A percentile compares a stretch with the other conserved stretches of the same genome.
phyloP scores from a whole-genome alignment of 257 asterid genomes.

The Echium plantagineum region DNA sequence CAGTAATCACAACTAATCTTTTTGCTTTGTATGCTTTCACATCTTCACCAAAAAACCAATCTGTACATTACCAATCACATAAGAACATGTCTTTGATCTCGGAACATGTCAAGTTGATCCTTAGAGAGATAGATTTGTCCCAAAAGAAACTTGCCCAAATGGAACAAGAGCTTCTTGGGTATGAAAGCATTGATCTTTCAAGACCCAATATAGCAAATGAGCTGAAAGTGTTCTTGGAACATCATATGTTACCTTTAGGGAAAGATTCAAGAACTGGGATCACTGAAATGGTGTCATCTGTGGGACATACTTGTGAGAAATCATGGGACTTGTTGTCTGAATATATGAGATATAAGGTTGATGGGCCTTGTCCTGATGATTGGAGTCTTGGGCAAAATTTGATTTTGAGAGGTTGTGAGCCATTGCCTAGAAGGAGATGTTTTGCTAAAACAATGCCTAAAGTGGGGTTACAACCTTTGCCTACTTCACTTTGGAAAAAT shows the following conservation, averaged over 20 bases:
- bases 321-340: slow-evolving; percentile 32
- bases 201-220: slow-evolving; percentile 40
- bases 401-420: slow-evolving; percentile 36
- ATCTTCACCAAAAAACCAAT: slow-evolving; percentile 28
- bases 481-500: slow-evolving; percentile 32
- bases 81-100: slow-evolving; percentile 60
- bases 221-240: slow-evolving; percentile 36
- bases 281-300: slow-evolving; percentile 52
- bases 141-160: too few species aligned
- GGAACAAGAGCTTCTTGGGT: slow-evolving; percentile 71
- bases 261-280: slow-evolving; percentile 83
- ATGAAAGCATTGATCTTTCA: slow-evolving; percentile 81
- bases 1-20: slow-evolving; percentile 81
- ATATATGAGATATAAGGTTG: slow-evolving; percentile 27
- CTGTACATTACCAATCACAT: slow-evolving; percentile 13
- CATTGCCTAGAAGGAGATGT: slow-evolving; percentile 41
- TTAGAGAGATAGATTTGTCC: slow-evolving; percentile 62
- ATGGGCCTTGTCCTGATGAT: slow-evolving; percentile 32
- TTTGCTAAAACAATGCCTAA: slow-evolving; percentile 28
- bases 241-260: slow-evolving; percentile 57
- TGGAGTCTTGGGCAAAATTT: slow-evolving; percentile 41
- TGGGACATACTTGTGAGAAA: slow-evolving; percentile 41
- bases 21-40: slow-evolving; percentile 91
- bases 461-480: slow-evolving; percentile 25
- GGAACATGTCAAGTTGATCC: slow-evolving; percentile 57